Base-by-base conservation (phyloP, 768 basidiomycete genomes). In the Fibroporia radiculosa region DNA sequence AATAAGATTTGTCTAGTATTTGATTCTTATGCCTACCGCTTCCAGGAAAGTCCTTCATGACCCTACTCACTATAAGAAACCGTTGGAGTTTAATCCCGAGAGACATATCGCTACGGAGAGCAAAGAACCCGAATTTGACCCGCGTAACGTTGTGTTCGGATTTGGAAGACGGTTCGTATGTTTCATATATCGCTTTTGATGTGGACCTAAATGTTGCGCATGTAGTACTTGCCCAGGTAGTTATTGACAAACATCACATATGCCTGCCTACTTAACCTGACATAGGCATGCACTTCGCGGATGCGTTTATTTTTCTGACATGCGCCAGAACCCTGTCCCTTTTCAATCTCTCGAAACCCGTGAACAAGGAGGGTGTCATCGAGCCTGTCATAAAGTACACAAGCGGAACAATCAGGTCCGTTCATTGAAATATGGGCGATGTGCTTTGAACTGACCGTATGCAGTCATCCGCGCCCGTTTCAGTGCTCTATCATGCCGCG, bases 51-150 rank as follows among this genome's bases (percentile, higher is more conserved):
- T 61, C n/a, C 42, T 56, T 13, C 66, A 61, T 35, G 63, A 70
- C 39, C 61, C 60, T 7, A 48, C 51, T 20, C 44, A 47, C 6
- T 70, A 68, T 51, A 40, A 47, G 2, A 51, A 67, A 23, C 68
- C 68, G 16, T 45, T 56, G 34, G 25, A 42, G 1, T 68, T 69
- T 54, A 62, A 60, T 22, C 67, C 67, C 1, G 59, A 59, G 4
- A 56, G 66, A 1, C 65, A 56, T 48, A 33, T 63, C 2, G 26
- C 52, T 3, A 42, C 51, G 7, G 45, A 49, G 10, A 53, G 54
- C 8, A 52, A 46, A 44, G 27, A 47, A 13, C 43, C 60, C 2
- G 56, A 62, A 44, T 41, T 25, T 2, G 58, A 63, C 40, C 57
- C 62, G 1, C 54, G 51, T 5, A 36, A 37, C 5, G 47, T 51